Conservation (phyloP, 2,329 filamentous ascomycete genomes). For the Alternaria sp. region DNA sequence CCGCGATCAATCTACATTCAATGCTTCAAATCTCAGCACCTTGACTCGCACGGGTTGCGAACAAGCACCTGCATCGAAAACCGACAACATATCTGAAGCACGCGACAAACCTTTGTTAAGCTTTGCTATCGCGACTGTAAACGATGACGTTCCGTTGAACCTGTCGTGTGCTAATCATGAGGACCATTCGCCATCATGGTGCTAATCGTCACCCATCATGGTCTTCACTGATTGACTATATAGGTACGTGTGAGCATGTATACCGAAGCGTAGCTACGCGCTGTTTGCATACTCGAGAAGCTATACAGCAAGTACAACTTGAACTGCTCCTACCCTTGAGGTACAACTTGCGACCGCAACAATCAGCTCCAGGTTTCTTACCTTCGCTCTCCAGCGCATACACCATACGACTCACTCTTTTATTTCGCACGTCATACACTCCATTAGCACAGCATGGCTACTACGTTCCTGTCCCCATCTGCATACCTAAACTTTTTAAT, state of each 20-base stretch:
- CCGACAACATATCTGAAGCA: constrained; percentile 4
- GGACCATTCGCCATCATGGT: constrained; percentile 37
- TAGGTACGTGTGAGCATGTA: constrained; percentile 9
- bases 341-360: constrained; percentile 2
- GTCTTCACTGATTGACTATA: constrained; percentile 32
- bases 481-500: constrained; percentile 20
- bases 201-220: constrained; percentile 37
- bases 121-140: not conserved
- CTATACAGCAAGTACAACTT: not conserved
- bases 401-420: not conserved
- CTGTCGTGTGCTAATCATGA: not conserved
- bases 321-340: constrained; percentile 8
- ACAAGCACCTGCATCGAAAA: not conserved
- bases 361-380: not conserved
- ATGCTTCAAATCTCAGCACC: constrained; percentile 4
- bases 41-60: constrained; percentile 6
- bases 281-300: constrained; percentile 2
- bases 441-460: constrained; percentile 25
- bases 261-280: constrained; percentile 1
- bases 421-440: not conserved
- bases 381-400: not conserved
- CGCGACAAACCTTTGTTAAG: constrained; percentile 1
- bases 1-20: constrained; percentile 6
- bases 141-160: constrained; percentile 1
- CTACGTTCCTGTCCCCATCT: constrained; percentile 2